Evolutionary conservation across 352 stramenopile genomes (phyloP).

Genomic region (Phytophthora podocarpi): DNA sequence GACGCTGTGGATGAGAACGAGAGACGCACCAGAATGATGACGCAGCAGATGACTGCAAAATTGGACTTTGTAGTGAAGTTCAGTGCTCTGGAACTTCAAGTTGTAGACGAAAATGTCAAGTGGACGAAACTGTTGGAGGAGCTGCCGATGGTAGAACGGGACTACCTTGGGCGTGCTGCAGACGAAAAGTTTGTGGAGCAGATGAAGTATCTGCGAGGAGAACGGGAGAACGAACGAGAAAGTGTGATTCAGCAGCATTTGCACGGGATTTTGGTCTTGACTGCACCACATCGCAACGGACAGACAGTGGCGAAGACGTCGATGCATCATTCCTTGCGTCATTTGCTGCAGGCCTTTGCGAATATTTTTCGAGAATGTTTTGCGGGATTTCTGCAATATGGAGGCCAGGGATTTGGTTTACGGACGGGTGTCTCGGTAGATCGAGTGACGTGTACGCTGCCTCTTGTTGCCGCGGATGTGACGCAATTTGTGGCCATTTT

Average conservation of each 20-base stretch:
- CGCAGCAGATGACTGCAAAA: slow-evolving; percentile 46
- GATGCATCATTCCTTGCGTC: slow-evolving; percentile 50
- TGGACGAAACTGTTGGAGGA: slow-evolving; percentile 54
- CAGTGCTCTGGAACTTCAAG: slow-evolving; percentile 35
- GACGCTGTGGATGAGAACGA: background rate
- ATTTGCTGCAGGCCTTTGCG: slow-evolving; percentile 56
- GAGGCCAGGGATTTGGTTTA: slow-evolving; percentile 8
- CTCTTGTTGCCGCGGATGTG: slow-evolving; percentile 55
- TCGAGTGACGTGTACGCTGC: slow-evolving; percentile 38
- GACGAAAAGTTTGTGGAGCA: slow-evolving; percentile 70
- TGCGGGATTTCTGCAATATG: slow-evolving; percentile 29
- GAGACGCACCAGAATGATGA: background rate
- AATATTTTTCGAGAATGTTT: slow-evolving; percentile 59
- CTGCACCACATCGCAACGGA: slow-evolving; percentile 44
- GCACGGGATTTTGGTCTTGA: slow-evolving; percentile 40
- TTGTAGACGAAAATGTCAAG: slow-evolving; percentile 11
- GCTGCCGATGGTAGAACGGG: slow-evolving; percentile 45
- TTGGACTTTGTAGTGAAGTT: slow-evolving; percentile 45
- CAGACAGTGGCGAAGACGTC: slow-evolving; percentile 43
- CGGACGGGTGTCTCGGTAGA: slow-evolving; percentile 3
- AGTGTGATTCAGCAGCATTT: slow-evolving; percentile 49
- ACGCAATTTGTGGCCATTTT: slow-evolving; percentile 58
- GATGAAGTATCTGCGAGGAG: slow-evolving; percentile 60
- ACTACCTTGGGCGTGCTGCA: slow-evolving; percentile 55
- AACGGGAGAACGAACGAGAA: slow-evolving; percentile 33